A percentile compares a stretch with the other conserved stretches of the same genome.
Evolutionary conservation across 768 basidiomycete species (phyloP).

Genomic region (Clavaria fumosa): DNA sequence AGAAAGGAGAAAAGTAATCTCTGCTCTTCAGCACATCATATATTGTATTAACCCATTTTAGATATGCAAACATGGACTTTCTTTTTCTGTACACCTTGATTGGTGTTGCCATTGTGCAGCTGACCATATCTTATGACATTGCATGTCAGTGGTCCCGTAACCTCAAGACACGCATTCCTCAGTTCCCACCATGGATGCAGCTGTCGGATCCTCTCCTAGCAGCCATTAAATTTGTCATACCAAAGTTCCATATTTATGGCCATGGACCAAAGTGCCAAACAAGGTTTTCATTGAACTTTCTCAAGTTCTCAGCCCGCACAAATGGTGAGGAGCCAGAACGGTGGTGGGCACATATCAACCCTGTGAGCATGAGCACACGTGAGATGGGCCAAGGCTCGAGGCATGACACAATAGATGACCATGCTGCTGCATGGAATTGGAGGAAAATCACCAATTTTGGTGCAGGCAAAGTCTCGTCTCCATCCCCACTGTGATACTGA

Average conservation of each 20-base stretch:
- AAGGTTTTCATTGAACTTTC: constrained; percentile 9
- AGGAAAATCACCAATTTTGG: constrained; percentile 8
- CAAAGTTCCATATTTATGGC: constrained; percentile 9
- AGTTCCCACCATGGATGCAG: constrained; percentile 2
- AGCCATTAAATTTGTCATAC: constrained; percentile 5
- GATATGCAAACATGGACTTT: constrained; percentile 20
- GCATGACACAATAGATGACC: constrained; percentile 17
- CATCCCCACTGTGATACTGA: too few species aligned
- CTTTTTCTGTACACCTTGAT: constrained; percentile 10
- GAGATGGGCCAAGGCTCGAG: constrained; percentile 15
- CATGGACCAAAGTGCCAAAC: constrained; percentile 10
- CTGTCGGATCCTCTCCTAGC: background rate
- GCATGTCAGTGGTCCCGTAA: constrained; percentile 13
- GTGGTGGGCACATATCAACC: constrained; percentile 16
- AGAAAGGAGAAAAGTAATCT: constrained; percentile 20
- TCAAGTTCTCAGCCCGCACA: constrained; percentile 18
- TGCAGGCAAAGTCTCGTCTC: background rate
- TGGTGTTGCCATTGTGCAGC: background rate
- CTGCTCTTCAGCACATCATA: background rate
- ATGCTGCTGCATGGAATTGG: constrained; percentile 15
- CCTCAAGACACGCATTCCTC: background rate
- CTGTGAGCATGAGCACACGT: constrained; percentile 14
- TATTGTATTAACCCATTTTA: constrained; percentile 3
- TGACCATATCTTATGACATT: constrained; percentile 20
- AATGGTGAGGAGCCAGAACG: constrained; percentile 16